Evolutionary conservation across 202 grass and related monocot species (phyloP).

Genomic region (Saccharum hybrid): DNA sequence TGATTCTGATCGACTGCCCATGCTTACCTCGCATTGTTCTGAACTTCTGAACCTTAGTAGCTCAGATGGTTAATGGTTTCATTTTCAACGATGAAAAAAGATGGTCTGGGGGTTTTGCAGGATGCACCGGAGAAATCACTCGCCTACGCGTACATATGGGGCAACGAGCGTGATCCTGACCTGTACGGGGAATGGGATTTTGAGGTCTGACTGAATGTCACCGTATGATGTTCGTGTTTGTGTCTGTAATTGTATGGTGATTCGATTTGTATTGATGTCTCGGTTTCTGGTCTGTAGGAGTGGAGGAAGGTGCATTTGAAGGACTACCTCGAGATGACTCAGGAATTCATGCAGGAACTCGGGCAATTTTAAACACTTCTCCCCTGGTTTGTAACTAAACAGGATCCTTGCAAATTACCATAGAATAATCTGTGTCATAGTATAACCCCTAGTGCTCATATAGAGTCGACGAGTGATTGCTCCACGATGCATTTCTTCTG

Average conservation of each 20-base stretch:
- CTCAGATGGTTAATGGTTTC: background rate
- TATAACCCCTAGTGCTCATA: conserved; percentile 10
- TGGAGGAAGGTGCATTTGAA: conserved; percentile 71
- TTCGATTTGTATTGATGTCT: background rate
- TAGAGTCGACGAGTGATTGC: conserved; percentile 11
- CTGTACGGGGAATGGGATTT: conserved; percentile 86
- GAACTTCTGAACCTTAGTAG: background rate
- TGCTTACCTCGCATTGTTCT: background rate
- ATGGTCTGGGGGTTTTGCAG: conserved; percentile 46
- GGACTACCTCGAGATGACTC: conserved; percentile 71
- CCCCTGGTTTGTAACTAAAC: conserved; percentile 19
- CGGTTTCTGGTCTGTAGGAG: conserved; percentile 46
- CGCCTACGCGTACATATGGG: conserved; percentile 69
- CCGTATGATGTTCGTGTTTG: background rate
- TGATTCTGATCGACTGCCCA: conserved; percentile 8
- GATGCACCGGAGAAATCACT: conserved; percentile 53
- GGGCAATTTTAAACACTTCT: conserved; percentile 30
- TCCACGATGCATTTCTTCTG: background rate
- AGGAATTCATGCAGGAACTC: conserved; percentile 60
- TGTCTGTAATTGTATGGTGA: background rate
- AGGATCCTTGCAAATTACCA: background rate
- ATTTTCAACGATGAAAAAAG: background rate
- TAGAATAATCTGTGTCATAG: background rate
- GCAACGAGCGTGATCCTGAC: conserved; percentile 57
- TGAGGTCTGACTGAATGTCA: conserved; percentile 48